These are phyloP conservation scores for Lasiodiplodia theobromae DNA, from an alignment of 2,329 filamentous ascomycete species.

Conservation along the genomic window DNA sequence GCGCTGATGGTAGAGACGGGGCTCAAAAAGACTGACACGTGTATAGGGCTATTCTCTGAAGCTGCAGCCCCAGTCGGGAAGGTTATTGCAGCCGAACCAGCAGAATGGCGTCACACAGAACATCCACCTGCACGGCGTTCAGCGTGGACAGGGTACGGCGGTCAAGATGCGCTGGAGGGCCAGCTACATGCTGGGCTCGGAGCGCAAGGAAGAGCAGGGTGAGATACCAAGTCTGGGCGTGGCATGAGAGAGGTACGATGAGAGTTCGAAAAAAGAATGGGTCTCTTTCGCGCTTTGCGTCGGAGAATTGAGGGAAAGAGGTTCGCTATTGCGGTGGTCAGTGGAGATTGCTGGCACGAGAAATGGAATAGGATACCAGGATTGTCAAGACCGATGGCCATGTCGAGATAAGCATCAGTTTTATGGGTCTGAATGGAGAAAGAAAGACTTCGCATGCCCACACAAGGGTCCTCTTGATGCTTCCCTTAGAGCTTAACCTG, in stretches of 20 bases:
- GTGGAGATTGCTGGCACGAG: background rate
- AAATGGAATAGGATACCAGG: slow-evolving; percentile 17
- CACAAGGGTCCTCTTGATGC: background rate
- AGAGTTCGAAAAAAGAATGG: background rate
- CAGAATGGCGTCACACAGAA: slow-evolving; percentile 82
- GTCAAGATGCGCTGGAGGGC: slow-evolving; percentile 92
- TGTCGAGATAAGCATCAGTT: background rate
- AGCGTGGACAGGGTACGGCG: slow-evolving; percentile 74
- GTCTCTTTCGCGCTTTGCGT: background rate
- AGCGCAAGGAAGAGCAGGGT: slow-evolving; percentile 77
- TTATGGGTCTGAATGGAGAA: background rate
- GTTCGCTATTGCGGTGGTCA: background rate
- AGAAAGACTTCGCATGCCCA: background rate
- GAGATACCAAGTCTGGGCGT: slow-evolving; percentile 82
- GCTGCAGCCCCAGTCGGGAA: slow-evolving; percentile 84
- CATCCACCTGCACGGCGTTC: slow-evolving; percentile 78
- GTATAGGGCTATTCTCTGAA: slow-evolving; percentile 77
- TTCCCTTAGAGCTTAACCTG: background rate
- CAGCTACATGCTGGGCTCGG: slow-evolving; percentile 73
- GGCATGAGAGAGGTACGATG: slow-evolving; percentile 23
- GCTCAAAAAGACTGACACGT: background rate
- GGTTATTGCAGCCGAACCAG: slow-evolving; percentile 73
- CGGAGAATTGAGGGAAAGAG: background rate
- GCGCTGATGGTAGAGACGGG: background rate
- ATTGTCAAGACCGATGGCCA: background rate